Evolutionary conservation across 179 eudicot species (phyloP).

Genomic region (Silene coronaria): DNA sequence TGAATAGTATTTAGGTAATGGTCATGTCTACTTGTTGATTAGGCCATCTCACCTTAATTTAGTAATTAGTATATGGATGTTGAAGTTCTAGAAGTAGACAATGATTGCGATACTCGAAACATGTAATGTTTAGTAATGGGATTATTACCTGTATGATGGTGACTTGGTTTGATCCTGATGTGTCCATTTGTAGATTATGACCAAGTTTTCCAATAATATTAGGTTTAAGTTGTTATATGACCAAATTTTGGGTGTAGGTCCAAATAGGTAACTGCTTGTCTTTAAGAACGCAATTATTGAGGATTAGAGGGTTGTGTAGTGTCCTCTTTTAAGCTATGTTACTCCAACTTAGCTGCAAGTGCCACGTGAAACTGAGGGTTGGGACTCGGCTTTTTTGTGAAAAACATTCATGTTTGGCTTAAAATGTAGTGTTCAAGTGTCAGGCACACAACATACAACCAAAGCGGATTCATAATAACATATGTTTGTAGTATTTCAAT

Average conservation of each 20-base stretch:
- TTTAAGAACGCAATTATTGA: background rate
- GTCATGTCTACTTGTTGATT: background rate
- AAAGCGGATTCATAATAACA: too few species aligned
- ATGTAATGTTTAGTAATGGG: constrained; percentile 15
- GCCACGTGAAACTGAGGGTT: background rate
- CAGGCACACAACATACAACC: background rate
- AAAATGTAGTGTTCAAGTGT: background rate
- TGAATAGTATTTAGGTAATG: background rate
- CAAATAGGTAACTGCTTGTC: background rate
- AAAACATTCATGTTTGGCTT: background rate
- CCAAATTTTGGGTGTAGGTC: constrained; percentile 3
- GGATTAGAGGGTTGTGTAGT: background rate
- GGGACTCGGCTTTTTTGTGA: background rate
- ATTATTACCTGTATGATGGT: constrained; percentile 20
- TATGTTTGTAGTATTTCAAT: too few species aligned
- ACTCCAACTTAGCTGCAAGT: background rate
- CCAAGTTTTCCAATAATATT: background rate
- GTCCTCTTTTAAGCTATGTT: background rate
- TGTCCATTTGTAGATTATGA: constrained; percentile 5
- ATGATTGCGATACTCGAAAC: background rate
- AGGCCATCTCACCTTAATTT: background rate
- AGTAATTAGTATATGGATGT: background rate
- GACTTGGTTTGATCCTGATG: constrained; percentile 16
- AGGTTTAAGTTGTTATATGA: constrained; percentile 5
- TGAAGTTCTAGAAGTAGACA: background rate